Evolutionary conservation across 352 stramenopile genomes (phyloP).

Genomic region (Halophytophthora batemanensis): DNA sequence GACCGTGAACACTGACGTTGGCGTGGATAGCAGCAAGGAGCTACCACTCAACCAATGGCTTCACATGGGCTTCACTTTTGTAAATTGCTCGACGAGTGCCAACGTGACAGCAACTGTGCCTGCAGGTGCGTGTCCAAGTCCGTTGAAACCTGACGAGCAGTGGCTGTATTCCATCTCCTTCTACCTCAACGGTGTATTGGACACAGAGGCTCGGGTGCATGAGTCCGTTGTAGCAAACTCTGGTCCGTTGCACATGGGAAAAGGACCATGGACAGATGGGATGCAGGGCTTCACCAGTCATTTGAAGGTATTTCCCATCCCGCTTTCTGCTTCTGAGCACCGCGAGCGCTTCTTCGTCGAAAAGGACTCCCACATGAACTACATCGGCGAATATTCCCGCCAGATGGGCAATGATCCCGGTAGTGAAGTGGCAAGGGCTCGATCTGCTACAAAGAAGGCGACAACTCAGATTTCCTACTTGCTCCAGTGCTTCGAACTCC

Average conservation of each 20-base stretch:
- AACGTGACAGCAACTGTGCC: neutral
- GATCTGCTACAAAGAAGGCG: conserved; percentile 1
- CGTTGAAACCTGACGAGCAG: neutral
- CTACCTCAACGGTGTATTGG: conserved; percentile 57
- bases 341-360: conserved; percentile 24
- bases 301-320: conserved; percentile 37
- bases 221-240: conserved; percentile 47
- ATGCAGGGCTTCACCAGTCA: conserved; percentile 64
- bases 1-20: conserved; percentile 44
- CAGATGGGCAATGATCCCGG: neutral
- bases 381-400: neutral
- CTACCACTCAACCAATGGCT: conserved; percentile 59
- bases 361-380: conserved; percentile 25
- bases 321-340: conserved; percentile 31
- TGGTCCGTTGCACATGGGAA: conserved; percentile 60
- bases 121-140: conserved; percentile 10
- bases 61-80: conserved; percentile 70
- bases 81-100: conserved; percentile 39
- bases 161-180: conserved; percentile 52
- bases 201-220: conserved; percentile 44
- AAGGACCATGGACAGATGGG: conserved; percentile 66
- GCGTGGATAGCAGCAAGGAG: conserved; percentile 38
- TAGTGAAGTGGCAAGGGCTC: neutral
- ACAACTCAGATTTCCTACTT: conserved; percentile 41
- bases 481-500: conserved; percentile 20